These are phyloP conservation scores for Sclerotinia subarctica DNA, from an alignment of 2,329 filamentous ascomycete species.

Conservation along the genomic window DNA sequence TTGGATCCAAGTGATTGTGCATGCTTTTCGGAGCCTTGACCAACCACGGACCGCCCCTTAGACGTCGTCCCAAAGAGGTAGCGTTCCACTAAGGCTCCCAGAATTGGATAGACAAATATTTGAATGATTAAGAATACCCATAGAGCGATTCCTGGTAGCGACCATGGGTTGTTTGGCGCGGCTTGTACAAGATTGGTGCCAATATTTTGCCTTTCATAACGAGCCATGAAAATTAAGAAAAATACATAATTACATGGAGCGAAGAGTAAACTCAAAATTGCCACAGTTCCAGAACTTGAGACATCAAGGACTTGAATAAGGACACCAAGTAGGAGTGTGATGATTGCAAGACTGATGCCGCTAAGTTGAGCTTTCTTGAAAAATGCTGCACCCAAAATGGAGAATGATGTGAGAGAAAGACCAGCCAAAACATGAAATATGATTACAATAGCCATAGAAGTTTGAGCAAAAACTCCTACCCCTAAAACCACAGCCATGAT, in stretches of 20 bases:
- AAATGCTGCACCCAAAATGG: conserved; percentile 75
- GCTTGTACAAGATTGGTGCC: conserved; percentile 59
- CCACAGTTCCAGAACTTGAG: conserved; percentile 60
- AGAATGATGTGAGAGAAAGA: conserved; percentile 73
- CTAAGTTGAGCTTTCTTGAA: conserved; percentile 87
- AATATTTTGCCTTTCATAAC: conserved; percentile 64
- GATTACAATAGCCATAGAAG: conserved; percentile 62
- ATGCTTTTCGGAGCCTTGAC: conserved; percentile 24
- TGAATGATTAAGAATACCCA: conserved; percentile 78
- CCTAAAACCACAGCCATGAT: conserved; percentile 66
- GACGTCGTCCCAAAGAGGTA: conserved; percentile 72
- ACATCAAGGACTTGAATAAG: conserved; percentile 70
- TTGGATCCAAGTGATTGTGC: conserved; percentile 25
- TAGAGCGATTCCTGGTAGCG: conserved; percentile 68
- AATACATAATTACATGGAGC: conserved; percentile 85
- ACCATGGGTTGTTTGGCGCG: conserved; percentile 64
- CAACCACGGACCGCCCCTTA: conserved; percentile 53
- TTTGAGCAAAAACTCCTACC: conserved; percentile 61
- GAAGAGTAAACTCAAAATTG: conserved; percentile 72
- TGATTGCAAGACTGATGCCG: conserved; percentile 73
- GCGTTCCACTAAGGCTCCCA: conserved; percentile 73
- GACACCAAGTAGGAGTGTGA: conserved; percentile 72
- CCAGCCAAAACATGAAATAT: conserved; percentile 75
- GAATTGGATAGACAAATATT: conserved; percentile 70
- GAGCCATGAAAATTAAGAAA: conserved; percentile 72